Evolutionary conservation across 352 stramenopile species (phyloP), one percentile per base, ranked within the genome.

Genomic region (Sclerospora graminicola): DNA sequence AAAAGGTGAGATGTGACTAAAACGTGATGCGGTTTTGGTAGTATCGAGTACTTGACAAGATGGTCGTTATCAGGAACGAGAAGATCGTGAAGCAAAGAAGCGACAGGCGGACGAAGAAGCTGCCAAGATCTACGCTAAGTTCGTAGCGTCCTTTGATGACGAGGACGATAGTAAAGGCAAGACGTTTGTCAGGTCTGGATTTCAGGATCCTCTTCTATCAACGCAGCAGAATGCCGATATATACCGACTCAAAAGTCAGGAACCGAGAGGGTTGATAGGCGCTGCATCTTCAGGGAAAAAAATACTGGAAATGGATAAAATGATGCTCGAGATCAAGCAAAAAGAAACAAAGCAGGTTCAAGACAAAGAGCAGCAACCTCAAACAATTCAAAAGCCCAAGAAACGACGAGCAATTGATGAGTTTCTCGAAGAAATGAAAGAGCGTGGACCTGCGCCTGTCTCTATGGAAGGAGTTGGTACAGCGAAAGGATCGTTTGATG

Each of bases 361-460:
- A 13, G 44, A 46, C 8, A 47, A 40, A 32, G 36, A 63, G 2
- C 53, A 63, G 24, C 6, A 35, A 9, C 30, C 32, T 30, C 37
- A 37, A 8, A 31, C 24, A 1, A n/a, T 32, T 18, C 52, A 62
- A 33, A 50, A 37, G 13, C 57, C 36, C 0, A 64, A 56, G 31
- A 87, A 89, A 37, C 54, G 64, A 19, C 71, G 80, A 16, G 69
- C 87, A 33, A 96, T 96, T 49, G 85, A 94, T 49, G 63, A 82
- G 28, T 89, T 95, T 41, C 53, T 96, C 11, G 78, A 94, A 26
- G 85, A 95, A 48, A 89, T 95, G 55, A 96, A 93, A 60, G 65
- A 81, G 42, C 56, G 64, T 35, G 61, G 61, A 0, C 56, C 61
- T 8, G 48, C 33, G 9, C 57, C 49, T 11, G 36, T 62, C 5